Base-by-base conservation (phyloP, 805 yeast genomes). In the Saturnispora hagleri region DNA sequence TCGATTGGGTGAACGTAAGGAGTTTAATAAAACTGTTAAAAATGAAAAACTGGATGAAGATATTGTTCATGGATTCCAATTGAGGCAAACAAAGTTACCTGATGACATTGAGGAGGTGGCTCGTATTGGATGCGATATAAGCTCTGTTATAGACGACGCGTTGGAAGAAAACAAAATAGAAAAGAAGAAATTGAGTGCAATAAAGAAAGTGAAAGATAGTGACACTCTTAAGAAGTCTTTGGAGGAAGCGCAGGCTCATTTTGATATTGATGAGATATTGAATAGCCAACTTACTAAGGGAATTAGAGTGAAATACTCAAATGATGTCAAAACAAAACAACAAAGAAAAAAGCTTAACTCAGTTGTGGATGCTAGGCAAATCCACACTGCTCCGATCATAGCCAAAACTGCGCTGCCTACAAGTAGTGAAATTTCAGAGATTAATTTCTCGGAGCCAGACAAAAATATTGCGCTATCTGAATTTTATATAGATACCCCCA, bases 31-130 rank as follows among this genome's bases (percentile, higher is more conserved):
- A 40, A 35, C 46, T 1, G 31, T 51, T 2, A 34, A 47, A 26
- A 47, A 48, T 13, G 62, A 57, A 10, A 53, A 58, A 41, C 35
- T 51, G 15, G 53, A 26, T 28, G 63, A 62, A 33, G 54, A 54
- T 6, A 59, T 60, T 46, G 54, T 55, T 1, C 53, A 55, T 43
- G 57, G 57, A 22, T 60, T 61, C 8, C 34, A 52, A 5, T 46
- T 56, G 34, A 52, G 52, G n/a, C 18, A 33, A 44, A 48, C 45
- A 10, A 40, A 53, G 24, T 46, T 52, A 18, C 50, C 56, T 17
- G 48, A 58, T 27, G 67, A 61, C 7, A 53, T 61, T 51, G 47
- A 52, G 24, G 67, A 62, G 41, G 55, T 44, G 18, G 43, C 36
- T 8, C 15, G 15, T 20, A 18, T 13, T 18, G 18, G 48, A 27